These are phyloP conservation scores for Scleroderma bovista DNA, from an alignment of 768 basidiomycete species.

Conservation along the genomic window DNA sequence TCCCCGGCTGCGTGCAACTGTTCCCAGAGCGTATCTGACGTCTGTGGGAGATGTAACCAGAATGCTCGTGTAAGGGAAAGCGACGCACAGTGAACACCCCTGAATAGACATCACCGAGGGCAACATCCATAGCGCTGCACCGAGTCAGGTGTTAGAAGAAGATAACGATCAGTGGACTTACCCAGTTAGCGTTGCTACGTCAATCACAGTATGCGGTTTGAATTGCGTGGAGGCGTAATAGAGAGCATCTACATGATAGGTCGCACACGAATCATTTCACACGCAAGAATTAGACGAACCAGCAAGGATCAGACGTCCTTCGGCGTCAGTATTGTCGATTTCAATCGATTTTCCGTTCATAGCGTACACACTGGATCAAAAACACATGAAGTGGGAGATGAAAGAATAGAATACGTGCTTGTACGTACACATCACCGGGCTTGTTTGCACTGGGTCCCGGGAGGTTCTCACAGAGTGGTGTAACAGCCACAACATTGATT, in stretches of 20 bases:
- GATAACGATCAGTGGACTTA: slow-evolving; percentile 22
- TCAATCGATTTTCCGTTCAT: slow-evolving; percentile 89
- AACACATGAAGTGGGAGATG: neutral
- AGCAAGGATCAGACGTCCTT: slow-evolving; percentile 71
- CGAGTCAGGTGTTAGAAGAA: neutral
- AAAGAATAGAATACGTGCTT: neutral
- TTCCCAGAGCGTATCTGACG: slow-evolving; percentile 70
- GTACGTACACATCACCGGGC: slow-evolving; percentile 75
- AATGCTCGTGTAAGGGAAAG: neutral
- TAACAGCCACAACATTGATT: slow-evolving; percentile 67
- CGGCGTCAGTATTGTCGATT: slow-evolving; percentile 85
- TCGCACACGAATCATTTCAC: neutral
- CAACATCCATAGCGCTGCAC: slow-evolving; percentile 60
- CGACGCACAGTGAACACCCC: slow-evolving; percentile 70
- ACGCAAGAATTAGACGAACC: slow-evolving; percentile 33
- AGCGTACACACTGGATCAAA: slow-evolving; percentile 54
- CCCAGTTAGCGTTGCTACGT: slow-evolving; percentile 87
- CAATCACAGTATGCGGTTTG: slow-evolving; percentile 78
- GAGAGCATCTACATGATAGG: slow-evolving; percentile 54
- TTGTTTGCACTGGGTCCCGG: slow-evolving; percentile 64
- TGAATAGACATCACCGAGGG: slow-evolving; percentile 70
- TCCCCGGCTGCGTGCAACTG: slow-evolving; percentile 65
- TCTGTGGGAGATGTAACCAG: slow-evolving; percentile 32
- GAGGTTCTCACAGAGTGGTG: slow-evolving; percentile 82
- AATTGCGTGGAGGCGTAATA: slow-evolving; percentile 75